phyloP scores from a whole-genome alignment of 495 filamentous ascomycete genomes.

The Pseudoneurospora amorphoporcata region DNA sequence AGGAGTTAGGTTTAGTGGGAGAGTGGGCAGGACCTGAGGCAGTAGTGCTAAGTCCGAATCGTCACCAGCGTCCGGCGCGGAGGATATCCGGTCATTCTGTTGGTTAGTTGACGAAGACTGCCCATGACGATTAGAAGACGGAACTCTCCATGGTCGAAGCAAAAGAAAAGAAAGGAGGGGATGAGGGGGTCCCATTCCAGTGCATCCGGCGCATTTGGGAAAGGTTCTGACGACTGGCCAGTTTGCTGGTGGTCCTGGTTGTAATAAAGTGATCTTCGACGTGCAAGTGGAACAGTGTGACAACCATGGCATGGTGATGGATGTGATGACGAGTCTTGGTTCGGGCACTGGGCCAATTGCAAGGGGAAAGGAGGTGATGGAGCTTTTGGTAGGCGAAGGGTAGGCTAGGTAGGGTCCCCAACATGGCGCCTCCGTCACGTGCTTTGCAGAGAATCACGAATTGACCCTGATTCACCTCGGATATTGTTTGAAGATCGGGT shows the following conservation, averaged over 20 bases:
- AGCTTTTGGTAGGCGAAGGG: neutral
- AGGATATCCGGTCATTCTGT: neutral
- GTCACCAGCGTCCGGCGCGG: neutral
- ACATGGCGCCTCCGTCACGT: neutral
- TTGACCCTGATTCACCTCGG: neutral
- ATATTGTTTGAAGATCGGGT: neutral
- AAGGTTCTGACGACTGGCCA: neutral
- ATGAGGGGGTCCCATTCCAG: neutral
- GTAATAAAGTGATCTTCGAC: neutral
- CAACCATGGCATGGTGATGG: neutral
- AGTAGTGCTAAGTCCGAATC: neutral
- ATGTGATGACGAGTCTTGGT: neutral
- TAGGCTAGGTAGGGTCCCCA: neutral
- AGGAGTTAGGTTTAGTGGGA: neutral
- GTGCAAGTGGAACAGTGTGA: neutral
- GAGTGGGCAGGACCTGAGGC: neutral
- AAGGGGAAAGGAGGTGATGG: neutral
- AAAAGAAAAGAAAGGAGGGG: neutral
- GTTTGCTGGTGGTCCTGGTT: neutral
- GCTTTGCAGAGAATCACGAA: neutral
- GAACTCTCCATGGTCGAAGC: neutral
- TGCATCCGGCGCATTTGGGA: neutral
- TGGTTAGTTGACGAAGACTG: neutral
- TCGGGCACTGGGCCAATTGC: neutral
- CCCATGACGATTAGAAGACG: neutral